These are phyloP conservation scores for Verticillium alfalfae DNA, from an alignment of 2,329 filamentous ascomycete species.

Conservation along the genomic window DNA sequence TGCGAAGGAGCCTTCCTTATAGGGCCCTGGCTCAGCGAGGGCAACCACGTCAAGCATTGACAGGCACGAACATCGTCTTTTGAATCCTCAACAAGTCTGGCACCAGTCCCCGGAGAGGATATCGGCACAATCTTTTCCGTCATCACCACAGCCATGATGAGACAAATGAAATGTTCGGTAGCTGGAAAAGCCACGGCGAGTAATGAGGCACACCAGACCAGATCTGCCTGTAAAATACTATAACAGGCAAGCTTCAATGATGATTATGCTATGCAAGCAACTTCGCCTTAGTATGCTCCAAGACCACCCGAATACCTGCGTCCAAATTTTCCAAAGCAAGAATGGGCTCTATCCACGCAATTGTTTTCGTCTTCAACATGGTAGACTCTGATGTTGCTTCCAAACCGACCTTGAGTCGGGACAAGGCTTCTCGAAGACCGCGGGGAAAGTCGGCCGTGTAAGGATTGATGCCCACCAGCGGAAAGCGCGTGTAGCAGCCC, in stretches of 20 bases:
- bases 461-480: slow-evolving; percentile 60
- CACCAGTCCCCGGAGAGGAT: too few relatives aligned
- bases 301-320: slow-evolving; percentile 46
- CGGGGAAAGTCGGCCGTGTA: slow-evolving; percentile 67
- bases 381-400: slow-evolving; percentile 38
- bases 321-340: slow-evolving; percentile 46
- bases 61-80: too few relatives aligned
- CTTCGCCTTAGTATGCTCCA: slow-evolving; percentile 44
- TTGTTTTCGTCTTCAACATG: slow-evolving; percentile 41
- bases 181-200: too few relatives aligned
- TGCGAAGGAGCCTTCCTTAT: neutral
- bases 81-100: too few relatives aligned
- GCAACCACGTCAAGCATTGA: too few relatives aligned
- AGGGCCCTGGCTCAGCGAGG: too few relatives aligned
- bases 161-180: too few relatives aligned
- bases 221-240: neutral
- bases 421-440: slow-evolving; percentile 61
- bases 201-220: too few relatives aligned
- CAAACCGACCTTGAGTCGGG: slow-evolving; percentile 49
- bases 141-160: too few relatives aligned
- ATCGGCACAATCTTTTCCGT: too few relatives aligned
- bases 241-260: neutral
- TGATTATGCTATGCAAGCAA: slow-evolving; percentile 13
- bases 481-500: slow-evolving; percentile 66
- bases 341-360: slow-evolving; percentile 49